Evolutionary conservation across 441 rosid species (phyloP), one percentile per base, ranked within the genome.

Genomic region (Croton laevigatus): DNA sequence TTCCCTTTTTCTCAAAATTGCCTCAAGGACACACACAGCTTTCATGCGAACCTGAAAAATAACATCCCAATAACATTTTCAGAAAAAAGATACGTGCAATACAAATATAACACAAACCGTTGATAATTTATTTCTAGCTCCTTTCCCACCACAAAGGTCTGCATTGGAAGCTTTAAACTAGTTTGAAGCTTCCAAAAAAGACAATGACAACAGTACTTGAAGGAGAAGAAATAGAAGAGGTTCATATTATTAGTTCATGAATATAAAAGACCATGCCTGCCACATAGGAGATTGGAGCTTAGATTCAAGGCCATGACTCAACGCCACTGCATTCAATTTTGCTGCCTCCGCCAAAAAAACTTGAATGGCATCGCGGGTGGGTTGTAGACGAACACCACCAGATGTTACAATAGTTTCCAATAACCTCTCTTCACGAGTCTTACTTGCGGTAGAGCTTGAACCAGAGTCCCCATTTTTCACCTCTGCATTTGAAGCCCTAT

Each of bases 331-430:
- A 70, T 95, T 93, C 84, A 90, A 75, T 82, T 93, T 95, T 42
- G 87, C 88, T 73, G 97, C 98, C 85, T 93, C 97, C 66, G 75
- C 66, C 44, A 95, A 89, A 78, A 95, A 89, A 74, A 81, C 86
- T 70, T 89, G 97, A 78, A 93, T 80, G 44, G 95, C 89, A 84
- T 95, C 99, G 53, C 97, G 90, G 64, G 99, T 93, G 59, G 99
- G 99, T 73, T 95, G 97, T 69, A 95, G 77, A 45, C 99, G 97
- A 59, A 95, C 93, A 72, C 98, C 98, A 63, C 99, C 97, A 67
- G 91, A 82, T 76, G 97, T 93, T 51, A 93, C 97, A 81, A 95
- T 81, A 65, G 97, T 89, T 80, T 95, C 99, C 85, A 95, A 78
- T 76, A 95, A 81, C 75, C 87, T 87, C 74, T 88, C 99, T 74